A percentile compares a stretch with the other conserved stretches of the same genome.
phyloP scores from a whole-genome alignment of 2,329 filamentous ascomycete species.

The Fusarium mundagurra region DNA sequence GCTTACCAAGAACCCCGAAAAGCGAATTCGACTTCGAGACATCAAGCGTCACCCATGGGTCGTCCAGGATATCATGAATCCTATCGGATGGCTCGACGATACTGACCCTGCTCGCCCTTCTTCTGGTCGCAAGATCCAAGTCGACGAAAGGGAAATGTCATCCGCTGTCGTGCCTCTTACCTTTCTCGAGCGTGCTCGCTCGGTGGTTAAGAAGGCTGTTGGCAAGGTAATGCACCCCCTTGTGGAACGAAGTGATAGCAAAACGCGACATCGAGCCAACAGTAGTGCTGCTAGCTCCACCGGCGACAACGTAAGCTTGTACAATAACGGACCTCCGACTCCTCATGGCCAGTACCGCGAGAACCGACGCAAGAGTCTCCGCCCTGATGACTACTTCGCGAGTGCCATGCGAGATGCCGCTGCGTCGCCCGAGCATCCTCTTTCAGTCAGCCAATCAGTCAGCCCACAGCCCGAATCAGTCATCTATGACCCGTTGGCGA shows the following conservation, averaged over 20 bases:
- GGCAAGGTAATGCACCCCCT: constrained; percentile 72
- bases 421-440: constrained; percentile 32
- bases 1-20: constrained; percentile 87
- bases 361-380: constrained; percentile 62
- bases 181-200: constrained; percentile 84
- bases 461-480: constrained; percentile 41
- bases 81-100: constrained; percentile 87
- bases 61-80: constrained; percentile 77
- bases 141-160: constrained; percentile 90
- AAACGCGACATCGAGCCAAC: constrained; percentile 63
- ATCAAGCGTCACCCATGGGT: constrained; percentile 97
- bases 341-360: constrained; percentile 59
- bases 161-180: constrained; percentile 90
- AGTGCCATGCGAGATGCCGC: constrained; percentile 50
- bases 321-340: constrained; percentile 58
- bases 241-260: constrained; percentile 65
- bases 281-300: constrained; percentile 74
- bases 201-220: constrained; percentile 75
- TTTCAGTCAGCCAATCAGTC: constrained; percentile 41
- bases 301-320: constrained; percentile 63
- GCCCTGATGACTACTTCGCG: constrained; percentile 65
- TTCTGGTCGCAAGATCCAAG: constrained; percentile 86
- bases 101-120: constrained; percentile 85
- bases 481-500: constrained; percentile 54
- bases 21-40: constrained; percentile 88